Evolutionary conservation across 164 flowering plant genomes (phyloP).

Genomic region (Dillenia turbinata): DNA sequence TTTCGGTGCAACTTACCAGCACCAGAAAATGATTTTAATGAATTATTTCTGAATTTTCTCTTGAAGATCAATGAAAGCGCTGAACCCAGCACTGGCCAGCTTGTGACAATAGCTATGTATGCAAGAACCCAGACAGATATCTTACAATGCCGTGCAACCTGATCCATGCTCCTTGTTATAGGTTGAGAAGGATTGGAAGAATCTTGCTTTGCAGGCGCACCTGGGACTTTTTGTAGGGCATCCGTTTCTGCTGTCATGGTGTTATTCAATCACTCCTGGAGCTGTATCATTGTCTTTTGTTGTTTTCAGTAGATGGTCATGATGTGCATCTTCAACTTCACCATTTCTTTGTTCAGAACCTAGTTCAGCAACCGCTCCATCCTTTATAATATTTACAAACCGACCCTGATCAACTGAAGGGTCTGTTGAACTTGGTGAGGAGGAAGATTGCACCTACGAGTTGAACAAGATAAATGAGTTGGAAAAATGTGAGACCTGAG

Average conservation of each 20-base stretch:
- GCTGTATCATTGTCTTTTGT: slow-evolving; percentile 4
- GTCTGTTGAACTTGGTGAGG: slow-evolving; percentile 11
- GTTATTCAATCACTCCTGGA: slow-evolving; percentile 2
- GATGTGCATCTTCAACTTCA: slow-evolving; percentile 3
- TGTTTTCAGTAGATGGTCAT: slow-evolving; percentile 9
- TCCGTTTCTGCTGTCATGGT: slow-evolving; percentile 4
- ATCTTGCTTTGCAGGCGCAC: slow-evolving; percentile 15
- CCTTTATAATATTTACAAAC: slow-evolving; percentile 35
- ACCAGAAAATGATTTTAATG: slow-evolving; percentile 14
- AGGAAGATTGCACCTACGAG: slow-evolving; percentile 21
- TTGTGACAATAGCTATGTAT: slow-evolving; percentile 38
- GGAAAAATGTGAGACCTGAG: background rate
- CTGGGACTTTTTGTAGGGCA: slow-evolving; percentile 1
- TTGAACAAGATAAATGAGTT: slow-evolving; percentile 2
- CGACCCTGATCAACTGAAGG: slow-evolving; percentile 53
- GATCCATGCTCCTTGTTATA: slow-evolving; percentile 25
- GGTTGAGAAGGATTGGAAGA: slow-evolving; percentile 20
- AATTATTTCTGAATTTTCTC: slow-evolving; percentile 24
- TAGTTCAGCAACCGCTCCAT: slow-evolving; percentile 42
- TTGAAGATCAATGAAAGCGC: slow-evolving; percentile 26
- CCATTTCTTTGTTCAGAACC: slow-evolving; percentile 14
- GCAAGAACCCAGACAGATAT: slow-evolving; percentile 46
- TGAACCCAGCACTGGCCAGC: slow-evolving; percentile 55
- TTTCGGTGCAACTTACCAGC: no score
- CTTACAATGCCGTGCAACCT: slow-evolving; percentile 34